A percentile compares a stretch with the other conserved stretches of the same genome.
Evolutionary conservation across 768 basidiomycete species (phyloP).

Genomic region (Daedaleopsis sinensis): DNA sequence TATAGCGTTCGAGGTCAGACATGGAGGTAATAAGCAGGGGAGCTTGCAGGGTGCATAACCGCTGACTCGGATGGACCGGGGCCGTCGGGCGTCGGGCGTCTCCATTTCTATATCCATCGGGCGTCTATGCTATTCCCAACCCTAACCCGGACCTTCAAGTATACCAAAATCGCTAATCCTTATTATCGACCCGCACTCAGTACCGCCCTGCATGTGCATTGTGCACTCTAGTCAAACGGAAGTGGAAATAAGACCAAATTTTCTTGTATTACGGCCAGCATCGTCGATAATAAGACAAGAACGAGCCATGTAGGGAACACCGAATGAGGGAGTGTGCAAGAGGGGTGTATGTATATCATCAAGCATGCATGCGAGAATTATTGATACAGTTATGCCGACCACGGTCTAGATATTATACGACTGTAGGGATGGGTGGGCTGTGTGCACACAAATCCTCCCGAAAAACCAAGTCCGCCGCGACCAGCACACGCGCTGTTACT

Average conservation of each 20-base stretch:
- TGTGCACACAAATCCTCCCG: not conserved
- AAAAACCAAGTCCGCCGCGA: slow-evolving; percentile 9
- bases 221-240: too few species aligned
- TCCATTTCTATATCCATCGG: too few species aligned
- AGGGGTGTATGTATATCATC: slow-evolving; percentile 13
- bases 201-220: too few species aligned
- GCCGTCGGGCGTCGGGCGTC: too few species aligned
- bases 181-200: too few species aligned
- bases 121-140: too few species aligned
- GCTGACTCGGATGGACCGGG: too few species aligned
- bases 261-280: not conserved
- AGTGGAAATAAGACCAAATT: not conserved
- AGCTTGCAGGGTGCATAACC: not conserved
- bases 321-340: not conserved
- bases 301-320: not conserved
- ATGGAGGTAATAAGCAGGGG: slow-evolving; percentile 35
- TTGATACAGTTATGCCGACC: slow-evolving; percentile 19
- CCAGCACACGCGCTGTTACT: slow-evolving; percentile 7
- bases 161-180: too few species aligned
- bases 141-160: too few species aligned
- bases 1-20: slow-evolving; percentile 71
- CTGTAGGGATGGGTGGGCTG: not conserved
- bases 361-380: slow-evolving; percentile 15
- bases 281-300: too few species aligned
- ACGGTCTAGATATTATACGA: slow-evolving; percentile 12